Percentiles rank a stretch among this genome's conserved stretches.
Conservation (phyloP, 306 rosid species). For the Sicyos edulis region DNA sequence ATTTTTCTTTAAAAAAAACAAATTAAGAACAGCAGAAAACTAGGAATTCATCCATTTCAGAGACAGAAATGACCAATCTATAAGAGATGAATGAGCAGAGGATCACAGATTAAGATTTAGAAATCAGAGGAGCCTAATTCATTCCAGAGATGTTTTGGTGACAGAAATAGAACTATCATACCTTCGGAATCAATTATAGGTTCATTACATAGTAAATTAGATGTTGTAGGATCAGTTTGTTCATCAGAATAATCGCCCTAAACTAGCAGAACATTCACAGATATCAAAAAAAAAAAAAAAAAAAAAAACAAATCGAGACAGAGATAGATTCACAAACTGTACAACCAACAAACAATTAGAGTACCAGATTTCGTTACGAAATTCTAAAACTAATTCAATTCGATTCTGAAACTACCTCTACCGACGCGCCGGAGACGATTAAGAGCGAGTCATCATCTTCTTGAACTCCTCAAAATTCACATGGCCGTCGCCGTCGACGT, state of each 20-base stretch:
- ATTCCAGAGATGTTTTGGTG: background rate
- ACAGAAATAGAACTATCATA: too few species aligned
- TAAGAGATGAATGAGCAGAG: background rate
- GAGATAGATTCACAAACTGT: background rate
- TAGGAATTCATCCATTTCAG: background rate
- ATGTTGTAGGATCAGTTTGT: too few species aligned
- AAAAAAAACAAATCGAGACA: background rate
- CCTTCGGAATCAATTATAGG: too few species aligned
- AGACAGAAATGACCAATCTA: background rate
- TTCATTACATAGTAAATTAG: too few species aligned
- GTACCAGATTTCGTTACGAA: background rate
- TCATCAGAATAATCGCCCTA: too few species aligned
- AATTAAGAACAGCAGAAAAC: background rate
- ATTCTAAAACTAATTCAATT: background rate
- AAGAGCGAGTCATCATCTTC: conserved; percentile 72
- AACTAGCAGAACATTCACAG: background rate
- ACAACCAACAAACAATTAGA: background rate
- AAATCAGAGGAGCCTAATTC: background rate
- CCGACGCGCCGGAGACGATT: background rate
- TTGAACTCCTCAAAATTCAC: conserved; percentile 92
- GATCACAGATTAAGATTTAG: background rate
- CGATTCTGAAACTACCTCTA: background rate
- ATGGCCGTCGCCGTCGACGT: conserved; percentile 76
- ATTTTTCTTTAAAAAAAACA: too few species aligned
- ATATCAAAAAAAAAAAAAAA: background rate